Evolutionary conservation across 1,139 yeast species (phyloP), one percentile per base, ranked within the genome.

Genomic region (Zygosaccharomyces sapae): DNA sequence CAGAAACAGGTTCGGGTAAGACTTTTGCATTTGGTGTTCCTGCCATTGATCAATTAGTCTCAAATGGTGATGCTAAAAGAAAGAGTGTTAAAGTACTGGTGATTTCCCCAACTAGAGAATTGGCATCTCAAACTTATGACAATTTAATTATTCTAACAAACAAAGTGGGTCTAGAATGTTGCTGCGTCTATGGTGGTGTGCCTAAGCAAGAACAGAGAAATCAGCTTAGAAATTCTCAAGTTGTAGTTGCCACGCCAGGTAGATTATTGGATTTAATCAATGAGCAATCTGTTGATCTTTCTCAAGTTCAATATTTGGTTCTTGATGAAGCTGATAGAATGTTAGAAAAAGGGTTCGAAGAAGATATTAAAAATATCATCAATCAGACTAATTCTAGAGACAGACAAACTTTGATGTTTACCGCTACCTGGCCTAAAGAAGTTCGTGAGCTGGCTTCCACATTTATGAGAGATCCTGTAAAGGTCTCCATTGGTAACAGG

Each of bases 21-120:
- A 92, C 98, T 0, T 83, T 90, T 69, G 97, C 97, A 0, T 92
- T 92, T 66, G 96, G 97, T 62, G 95, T 92, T 16, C 99, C 99
- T 38, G 97, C 97, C n/a, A 77, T 92, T 50, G 77, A 88, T 66
- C 81, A 81, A 55, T 71, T 89, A 34, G 55, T 70, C 24, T 27
- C 55, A 6, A 55, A 54, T n/a, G 47, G 48, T 20, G 45, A 55
- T 10, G 55, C 55, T n/a, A 55, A 56, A 8, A 70, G 72, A 40
- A 69, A 70, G 36, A 86, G 86, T 13, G 75, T 86, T 49, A 80
- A 80, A 58, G 95, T 89, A 4, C 75, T 94, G 53, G 88, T 86
- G 52, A 83, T 92, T 46, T 89, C 97, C 1, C 99, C 99, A 50
- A 92, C 99, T 10, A 83, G 99, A 74, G 99, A 92, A 70, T 76